These are phyloP conservation scores for Graphium sp. DNA, from an alignment of 2,329 filamentous ascomycete genomes.

Conservation along the genomic window DNA sequence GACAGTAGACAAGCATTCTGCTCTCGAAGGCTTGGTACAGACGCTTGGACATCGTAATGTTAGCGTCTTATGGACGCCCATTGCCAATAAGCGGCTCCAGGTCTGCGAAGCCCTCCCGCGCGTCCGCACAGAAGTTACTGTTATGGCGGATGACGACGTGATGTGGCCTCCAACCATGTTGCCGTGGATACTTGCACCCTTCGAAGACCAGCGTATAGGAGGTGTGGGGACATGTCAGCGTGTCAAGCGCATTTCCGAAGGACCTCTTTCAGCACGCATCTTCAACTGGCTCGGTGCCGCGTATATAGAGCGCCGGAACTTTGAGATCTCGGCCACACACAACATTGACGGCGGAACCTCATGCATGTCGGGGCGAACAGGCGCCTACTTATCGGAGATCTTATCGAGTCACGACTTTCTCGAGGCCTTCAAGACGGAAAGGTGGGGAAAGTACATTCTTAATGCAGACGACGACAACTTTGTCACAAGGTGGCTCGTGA, in stretches of 20 bases:
- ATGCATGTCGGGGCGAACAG: slow-evolving; percentile 87
- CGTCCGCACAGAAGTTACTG: slow-evolving; percentile 67
- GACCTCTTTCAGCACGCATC: slow-evolving; percentile 40
- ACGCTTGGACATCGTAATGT: slow-evolving; percentile 45
- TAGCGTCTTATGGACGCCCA: slow-evolving; percentile 57
- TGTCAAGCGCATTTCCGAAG: slow-evolving; percentile 51
- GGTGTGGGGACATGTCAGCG: slow-evolving; percentile 87
- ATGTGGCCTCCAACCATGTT: slow-evolving; percentile 77
- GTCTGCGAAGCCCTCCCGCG: slow-evolving; percentile 82
- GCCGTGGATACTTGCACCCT: slow-evolving; percentile 84
- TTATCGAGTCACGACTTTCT: slow-evolving; percentile 74
- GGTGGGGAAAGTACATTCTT: slow-evolving; percentile 74
- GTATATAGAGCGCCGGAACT: slow-evolving; percentile 88
- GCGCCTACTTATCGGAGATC: slow-evolving; percentile 80
- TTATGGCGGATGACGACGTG: slow-evolving; percentile 93
- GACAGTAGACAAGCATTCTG: slow-evolving; percentile 60
- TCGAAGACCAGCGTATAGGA: slow-evolving; percentile 68
- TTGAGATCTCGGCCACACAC: slow-evolving; percentile 90
- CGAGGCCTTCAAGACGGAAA: slow-evolving; percentile 79
- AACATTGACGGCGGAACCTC: slow-evolving; percentile 92
- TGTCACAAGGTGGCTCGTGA: slow-evolving; percentile 89
- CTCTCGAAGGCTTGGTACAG: slow-evolving; percentile 48
- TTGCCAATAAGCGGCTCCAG: slow-evolving; percentile 90
- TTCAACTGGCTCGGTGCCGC: slow-evolving; percentile 86
- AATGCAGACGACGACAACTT: slow-evolving; percentile 98